Base-by-base conservation (phyloP, 257 asterid species). In the Lantana camara region DNA sequence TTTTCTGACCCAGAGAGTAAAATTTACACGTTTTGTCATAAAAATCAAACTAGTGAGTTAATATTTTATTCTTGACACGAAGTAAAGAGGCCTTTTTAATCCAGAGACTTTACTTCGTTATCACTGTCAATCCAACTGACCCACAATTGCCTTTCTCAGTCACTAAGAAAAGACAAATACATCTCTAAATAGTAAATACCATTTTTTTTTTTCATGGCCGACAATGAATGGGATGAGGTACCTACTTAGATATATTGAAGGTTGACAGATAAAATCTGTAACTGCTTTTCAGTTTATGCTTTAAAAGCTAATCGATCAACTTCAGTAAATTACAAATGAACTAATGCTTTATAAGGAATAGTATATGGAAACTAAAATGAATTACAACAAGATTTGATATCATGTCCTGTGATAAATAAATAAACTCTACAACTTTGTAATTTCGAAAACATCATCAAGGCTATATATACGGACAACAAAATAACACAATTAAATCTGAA, bases 91-190 rank as follows among this genome's bases (percentile, higher is more conserved):
- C 32, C 32, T n/a, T 67, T 14, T 47, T n/a, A n/a, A n/a, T 63
- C 54, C 49, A 45, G 42, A 45, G 57, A 69, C 1, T 13, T 24
- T 40, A 55, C 35, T 32, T 54, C 57, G 17, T 17, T 62, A 47
- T 32, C 50, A 50, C 38, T 3, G 37, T 24, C 13, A 4, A 66
- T 16, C 73, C 38, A 20, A 72, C 4, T 27, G 40, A 24, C 52
- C 62, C 53, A 58, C 4, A 35, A 45, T 19, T 23, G 55, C 29
- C 35, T 21, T 40, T 29, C 10, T 50, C 42, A 69, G 9, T 22
- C 41, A 0, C 47, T 32, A 54, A 63, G 52, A 45, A 5, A 62
- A 44, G 13, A 59, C 34, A 65, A 30, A 45, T n/a, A 67, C 27
- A 41, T 23, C 34, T 37, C 14, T 13, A 30, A 57, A n/a, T n/a